A percentile compares a stretch with the other conserved stretches of the same genome.
Conservation (phyloP, 345 rosid species). For the Syzygium grande region DNA sequence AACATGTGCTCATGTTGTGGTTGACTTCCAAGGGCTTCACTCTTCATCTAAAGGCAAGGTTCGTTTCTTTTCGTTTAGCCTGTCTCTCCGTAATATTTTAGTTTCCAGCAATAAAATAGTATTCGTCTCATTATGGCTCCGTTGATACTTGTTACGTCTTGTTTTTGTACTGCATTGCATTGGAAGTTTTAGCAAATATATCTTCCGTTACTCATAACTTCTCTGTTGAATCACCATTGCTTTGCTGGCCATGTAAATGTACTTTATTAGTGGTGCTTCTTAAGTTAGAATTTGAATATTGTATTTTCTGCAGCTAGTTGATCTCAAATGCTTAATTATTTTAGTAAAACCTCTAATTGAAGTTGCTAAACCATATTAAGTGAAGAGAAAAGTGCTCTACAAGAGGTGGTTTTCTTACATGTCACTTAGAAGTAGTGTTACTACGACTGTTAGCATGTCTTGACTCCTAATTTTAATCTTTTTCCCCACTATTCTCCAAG, state of each 20-base stretch:
- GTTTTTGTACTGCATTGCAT: not conserved
- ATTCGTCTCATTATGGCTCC: not conserved
- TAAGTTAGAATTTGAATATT: not conserved
- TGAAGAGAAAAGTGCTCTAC: not conserved
- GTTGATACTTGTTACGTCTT: not conserved
- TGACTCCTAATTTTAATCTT: not conserved
- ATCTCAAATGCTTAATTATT: not conserved
- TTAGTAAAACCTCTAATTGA: not conserved
- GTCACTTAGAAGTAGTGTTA: not conserved
- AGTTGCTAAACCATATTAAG: not conserved
- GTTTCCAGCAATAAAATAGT: not conserved
- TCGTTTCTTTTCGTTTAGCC: conserved; percentile 2
- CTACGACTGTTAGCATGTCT: not conserved
- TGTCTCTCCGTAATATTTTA: not conserved
- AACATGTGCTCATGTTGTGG: conserved; percentile 91
- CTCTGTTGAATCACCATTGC: not conserved
- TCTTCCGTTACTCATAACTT: not conserved
- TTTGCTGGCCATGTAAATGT: not conserved
- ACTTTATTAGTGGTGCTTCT: not conserved
- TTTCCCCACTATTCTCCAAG: not conserved
- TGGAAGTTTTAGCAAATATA: not conserved
- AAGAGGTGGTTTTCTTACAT: not conserved
- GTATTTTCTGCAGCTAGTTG: not conserved
- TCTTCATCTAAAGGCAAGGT: conserved; percentile 61
- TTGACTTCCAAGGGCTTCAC: conserved; percentile 42